Base-by-base conservation (phyloP, 345 rosid species). In the Rhodamnia argentea region DNA sequence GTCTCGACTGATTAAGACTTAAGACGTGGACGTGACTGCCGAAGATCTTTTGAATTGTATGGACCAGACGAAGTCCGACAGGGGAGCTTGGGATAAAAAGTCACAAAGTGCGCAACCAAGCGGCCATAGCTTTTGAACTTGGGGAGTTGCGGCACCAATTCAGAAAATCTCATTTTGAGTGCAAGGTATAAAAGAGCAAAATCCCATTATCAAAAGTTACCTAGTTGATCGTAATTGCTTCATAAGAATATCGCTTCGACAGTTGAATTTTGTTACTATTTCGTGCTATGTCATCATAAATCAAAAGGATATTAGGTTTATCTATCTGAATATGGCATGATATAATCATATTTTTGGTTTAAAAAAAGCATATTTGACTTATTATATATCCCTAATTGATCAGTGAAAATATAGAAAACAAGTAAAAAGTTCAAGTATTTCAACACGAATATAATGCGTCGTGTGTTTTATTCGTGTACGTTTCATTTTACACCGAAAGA, bases 191-290 rank as follows among this genome's bases (percentile, higher is more conserved):
- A 0, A 64, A 42, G 76, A 64, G 23, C 23, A 32, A 64, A 64
- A 64, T 29, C 5, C 22, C 76, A 16, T 50, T 32, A 64, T 29
- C 16, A 64, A 8, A 15, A 3, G 13, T 37, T 70, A 70, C 7
- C 26, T 10, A 70, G 20, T 70, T 37, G 78, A 70, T 10, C 24
- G 24, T 70, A 37, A 37, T 64, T 64, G 10, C 13, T 70, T 18
- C 20, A 50, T 32, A 5, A 32, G 37, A 32, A 2, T 10, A 32
- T 70, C 0, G 78, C 9, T 37, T 37, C 18, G 0, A 32, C 0
- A 18, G 13, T 70, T 18, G 24, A 37, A 4, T 32, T 40, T 32
- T 22, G 3, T 70, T 32, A 70, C 37, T 18, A 16, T 70, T 70
- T 70, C 6, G 4, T 37, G 18, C 14, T 11, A 70, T 32, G 42